Conservation (phyloP, 805 yeast species). For the Cyberlindnera subsufficiens region DNA sequence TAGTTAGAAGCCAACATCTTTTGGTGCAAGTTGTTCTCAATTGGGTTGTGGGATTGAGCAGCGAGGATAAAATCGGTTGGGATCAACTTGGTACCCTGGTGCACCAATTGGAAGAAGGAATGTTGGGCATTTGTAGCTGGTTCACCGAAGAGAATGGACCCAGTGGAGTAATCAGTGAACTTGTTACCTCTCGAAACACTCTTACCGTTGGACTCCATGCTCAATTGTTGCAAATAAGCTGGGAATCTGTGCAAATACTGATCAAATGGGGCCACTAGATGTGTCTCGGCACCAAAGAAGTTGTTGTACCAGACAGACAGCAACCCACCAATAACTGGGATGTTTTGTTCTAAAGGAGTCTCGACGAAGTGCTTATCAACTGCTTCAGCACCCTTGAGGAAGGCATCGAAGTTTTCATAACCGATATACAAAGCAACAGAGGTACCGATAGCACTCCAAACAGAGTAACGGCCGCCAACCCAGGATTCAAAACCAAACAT, state of each 20-base stretch:
- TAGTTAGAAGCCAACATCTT: slow-evolving; percentile 98
- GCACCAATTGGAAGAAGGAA: slow-evolving; percentile 98
- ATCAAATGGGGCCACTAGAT: slow-evolving; percentile 96
- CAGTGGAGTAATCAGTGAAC: slow-evolving; percentile 92
- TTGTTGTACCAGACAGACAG: slow-evolving; percentile 97
- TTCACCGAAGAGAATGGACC: slow-evolving; percentile 94
- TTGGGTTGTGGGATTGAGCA: slow-evolving; percentile 97
- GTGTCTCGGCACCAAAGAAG: slow-evolving; percentile 97
- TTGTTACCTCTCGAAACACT: slow-evolving; percentile 89
- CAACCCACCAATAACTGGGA: slow-evolving; percentile 90
- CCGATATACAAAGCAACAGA: slow-evolving; percentile 95
- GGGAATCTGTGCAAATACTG: slow-evolving; percentile 99
- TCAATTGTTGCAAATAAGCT: slow-evolving; percentile 96
- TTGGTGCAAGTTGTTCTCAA: slow-evolving; percentile 91
- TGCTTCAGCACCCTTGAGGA: slow-evolving; percentile 97
- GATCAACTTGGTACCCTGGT: slow-evolving; percentile 96
- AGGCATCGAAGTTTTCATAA: slow-evolving; percentile 84
- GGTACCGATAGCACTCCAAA: slow-evolving; percentile 98
- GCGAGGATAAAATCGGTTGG: slow-evolving; percentile 97
- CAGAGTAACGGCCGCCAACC: slow-evolving; percentile 99
- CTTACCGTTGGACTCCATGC: slow-evolving; percentile 99
- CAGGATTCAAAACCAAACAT: slow-evolving; percentile 98
- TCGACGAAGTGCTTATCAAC: slow-evolving; percentile 84
- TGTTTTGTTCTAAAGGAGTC: slow-evolving; percentile 85
- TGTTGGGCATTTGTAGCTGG: slow-evolving; percentile 99